Base-by-base conservation (phyloP, 2,329 filamentous ascomycete species). In the Sporothrix inflata region DNA sequence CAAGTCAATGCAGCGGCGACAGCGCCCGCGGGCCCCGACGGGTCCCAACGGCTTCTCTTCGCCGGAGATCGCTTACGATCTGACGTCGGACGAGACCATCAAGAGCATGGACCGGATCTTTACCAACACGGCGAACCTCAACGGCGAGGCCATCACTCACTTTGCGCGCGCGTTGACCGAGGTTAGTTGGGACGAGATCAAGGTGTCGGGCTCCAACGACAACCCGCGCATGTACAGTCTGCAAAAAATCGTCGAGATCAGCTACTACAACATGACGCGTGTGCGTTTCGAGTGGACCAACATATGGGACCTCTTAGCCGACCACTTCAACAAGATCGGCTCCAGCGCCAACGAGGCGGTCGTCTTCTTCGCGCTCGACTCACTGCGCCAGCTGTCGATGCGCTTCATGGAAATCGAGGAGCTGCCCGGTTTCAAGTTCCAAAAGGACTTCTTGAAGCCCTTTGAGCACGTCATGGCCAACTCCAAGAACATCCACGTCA, bases 241-340 rank as follows among this genome's bases (percentile, higher is more conserved):
- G 74, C 96, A 99, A 79, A 99, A 99, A 82, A 89, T 99, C 75
- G 97, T 99, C 19, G 96, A 99, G 82, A 98, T 99, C 81, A 97
- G 94, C 80, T 98, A 97, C 82, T 99, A 99, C 88, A 99, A 99
- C 84, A 99, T 99, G 96, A 94, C 93, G 73, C 91, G 96, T 85
- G 95, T 99, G 47, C 92, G 96, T 77, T 98, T 98, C 77, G 96
- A 99, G 80, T 99, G 96, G 96, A 97, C 92, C 14, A 95, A 92
- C 77, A 97, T 99, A 73, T 99, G 96, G 96, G 92, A 93, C 75
- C 92, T 99, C 1, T 87, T 99, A n/a, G 96, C 96, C 16, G 93
- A 97, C 79, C 97, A 99, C 79, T 99, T 99, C 86, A 98, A 98
- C 80, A 91, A 94, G 75, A 96, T 99, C 74, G 97, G 97, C 70